Evolutionary conservation across 1,284 basidiomycete species (phyloP), one percentile per base, ranked within the genome.

Genomic region (Cryptococcus hybrid): DNA sequence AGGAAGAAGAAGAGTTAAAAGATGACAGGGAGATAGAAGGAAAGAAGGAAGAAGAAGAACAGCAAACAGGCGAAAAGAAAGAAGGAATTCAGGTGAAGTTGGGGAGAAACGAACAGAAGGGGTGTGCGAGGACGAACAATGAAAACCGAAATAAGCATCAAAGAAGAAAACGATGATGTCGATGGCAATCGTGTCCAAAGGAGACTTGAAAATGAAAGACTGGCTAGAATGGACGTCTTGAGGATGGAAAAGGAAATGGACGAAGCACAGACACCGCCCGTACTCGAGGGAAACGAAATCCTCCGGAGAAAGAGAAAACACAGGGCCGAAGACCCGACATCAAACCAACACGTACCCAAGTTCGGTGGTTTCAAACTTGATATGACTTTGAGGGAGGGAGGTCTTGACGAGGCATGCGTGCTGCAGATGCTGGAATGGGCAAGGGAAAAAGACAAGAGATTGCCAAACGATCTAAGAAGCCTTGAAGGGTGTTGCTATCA

Each of bases 351-450:
- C 18, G 18, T 18, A 18, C 52, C 44, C 39, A 56, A 54, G 39
- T 42, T 62, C 7, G 49, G 55, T 3, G 60, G 60, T 1, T 64
- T 59, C 52, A 57, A 46, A 42, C 60, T 57, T n/a, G 51, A 58
- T 35, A 51, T 65, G 59, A 40, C 24, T 5, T 24, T 62, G 3
- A 15, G 51, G 7, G 44, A 50, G 11, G 58, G 55, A 7, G 48
- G 57, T 7, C 39, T 61, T 30, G 47, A 9, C 11, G 54, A 56
- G 35, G 36, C 39, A 9, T 55, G 51, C 43, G 58, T 62, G 5
- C 37, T 34, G 40, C 48, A 58, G 18, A 15, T n/a, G 18, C 42
- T 59, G 36, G 51, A 54, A 11, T 45, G 44, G 39, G 60, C 46
- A 34, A 36, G 15, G 6, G 43, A 42, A 24, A 44, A 7, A 54